phyloP scores from a whole-genome alignment of 352 stramenopile species.

The Phytophthora kernoviae region DNA sequence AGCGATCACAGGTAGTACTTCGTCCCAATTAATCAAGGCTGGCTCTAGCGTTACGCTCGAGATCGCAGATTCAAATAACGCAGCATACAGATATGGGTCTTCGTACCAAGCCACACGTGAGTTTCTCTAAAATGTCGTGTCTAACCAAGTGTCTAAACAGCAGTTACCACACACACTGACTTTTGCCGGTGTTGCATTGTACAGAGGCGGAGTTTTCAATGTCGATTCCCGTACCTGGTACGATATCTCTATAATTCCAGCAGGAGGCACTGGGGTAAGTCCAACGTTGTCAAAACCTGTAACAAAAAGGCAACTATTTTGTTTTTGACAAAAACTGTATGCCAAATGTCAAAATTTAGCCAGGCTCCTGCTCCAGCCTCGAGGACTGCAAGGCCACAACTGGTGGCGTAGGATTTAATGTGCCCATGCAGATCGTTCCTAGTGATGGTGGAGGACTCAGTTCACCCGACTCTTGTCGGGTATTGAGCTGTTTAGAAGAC shows the following conservation, averaged over 20 bases:
- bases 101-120: slow-evolving; percentile 39
- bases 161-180: background rate
- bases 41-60: slow-evolving; percentile 17
- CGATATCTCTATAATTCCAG: slow-evolving; percentile 82
- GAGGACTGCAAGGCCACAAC: slow-evolving; percentile 62
- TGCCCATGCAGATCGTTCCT: slow-evolving; percentile 72
- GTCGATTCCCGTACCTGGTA: slow-evolving; percentile 62
- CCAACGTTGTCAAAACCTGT: slow-evolving; percentile 1
- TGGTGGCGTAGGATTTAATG: slow-evolving; percentile 69
- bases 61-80: slow-evolving; percentile 33
- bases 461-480: slow-evolving; percentile 44
- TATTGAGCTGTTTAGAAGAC: slow-evolving; percentile 60
- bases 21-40: slow-evolving; percentile 16
- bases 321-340: slow-evolving; percentile 3
- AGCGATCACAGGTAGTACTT: background rate
- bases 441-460: slow-evolving; percentile 24
- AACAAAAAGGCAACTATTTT: slow-evolving; percentile 7
- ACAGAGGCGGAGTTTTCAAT: slow-evolving; percentile 71
- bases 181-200: slow-evolving; percentile 2
- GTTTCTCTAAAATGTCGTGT: background rate
- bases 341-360: slow-evolving; percentile 25
- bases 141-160: background rate
- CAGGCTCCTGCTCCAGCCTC: slow-evolving; percentile 62
- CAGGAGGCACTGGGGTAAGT: slow-evolving; percentile 43
- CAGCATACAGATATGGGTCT: slow-evolving; percentile 34